phyloP scores from a whole-genome alignment of 2,329 filamentous ascomycete species.

The Penicillium sp. region DNA sequence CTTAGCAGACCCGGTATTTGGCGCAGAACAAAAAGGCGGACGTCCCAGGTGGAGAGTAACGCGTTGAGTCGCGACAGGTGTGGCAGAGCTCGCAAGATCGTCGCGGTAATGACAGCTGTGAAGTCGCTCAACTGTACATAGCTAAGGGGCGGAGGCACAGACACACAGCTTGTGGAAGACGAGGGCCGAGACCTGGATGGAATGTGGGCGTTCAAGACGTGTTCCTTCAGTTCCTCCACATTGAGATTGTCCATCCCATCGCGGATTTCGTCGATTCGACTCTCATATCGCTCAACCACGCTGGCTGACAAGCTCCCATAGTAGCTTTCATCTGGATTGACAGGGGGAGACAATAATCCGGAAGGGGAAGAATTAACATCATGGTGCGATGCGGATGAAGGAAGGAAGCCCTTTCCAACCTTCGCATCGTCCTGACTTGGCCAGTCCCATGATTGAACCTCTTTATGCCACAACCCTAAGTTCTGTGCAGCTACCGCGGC shows the following conservation, averaged over 20 bases:
- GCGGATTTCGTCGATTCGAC: slow-evolving; percentile 70
- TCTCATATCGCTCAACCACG: slow-evolving; percentile 67
- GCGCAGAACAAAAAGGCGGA: slow-evolving; percentile 71
- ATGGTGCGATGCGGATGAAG: slow-evolving; percentile 19
- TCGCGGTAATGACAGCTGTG: slow-evolving; percentile 84
- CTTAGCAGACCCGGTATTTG: slow-evolving; percentile 68
- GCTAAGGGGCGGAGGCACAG: slow-evolving; percentile 42
- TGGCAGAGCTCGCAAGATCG: slow-evolving; percentile 84
- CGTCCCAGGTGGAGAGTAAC: slow-evolving; percentile 74
- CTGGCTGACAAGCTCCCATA: slow-evolving; percentile 68
- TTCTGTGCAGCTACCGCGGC: slow-evolving; percentile 60
- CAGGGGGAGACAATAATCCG: not conserved
- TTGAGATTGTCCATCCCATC: slow-evolving; percentile 46
- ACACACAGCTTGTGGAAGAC: slow-evolving; percentile 46
- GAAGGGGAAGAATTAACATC: not conserved
- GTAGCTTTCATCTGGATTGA: slow-evolving; percentile 46
- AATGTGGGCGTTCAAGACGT: slow-evolving; percentile 79
- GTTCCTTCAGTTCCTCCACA: slow-evolving; percentile 77
- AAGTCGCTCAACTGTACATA: slow-evolving; percentile 82
- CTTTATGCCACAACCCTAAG: slow-evolving; percentile 57
- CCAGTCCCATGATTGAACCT: slow-evolving; percentile 62
- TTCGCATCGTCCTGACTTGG: slow-evolving; percentile 41
- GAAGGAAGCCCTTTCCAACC: slow-evolving; percentile 44
- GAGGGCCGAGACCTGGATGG: slow-evolving; percentile 58
- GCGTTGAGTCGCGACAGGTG: slow-evolving; percentile 71